Evolutionary conservation across 2,329 filamentous ascomycete genomes (phyloP).

Genomic region (Aspergillus aculeatinus): DNA sequence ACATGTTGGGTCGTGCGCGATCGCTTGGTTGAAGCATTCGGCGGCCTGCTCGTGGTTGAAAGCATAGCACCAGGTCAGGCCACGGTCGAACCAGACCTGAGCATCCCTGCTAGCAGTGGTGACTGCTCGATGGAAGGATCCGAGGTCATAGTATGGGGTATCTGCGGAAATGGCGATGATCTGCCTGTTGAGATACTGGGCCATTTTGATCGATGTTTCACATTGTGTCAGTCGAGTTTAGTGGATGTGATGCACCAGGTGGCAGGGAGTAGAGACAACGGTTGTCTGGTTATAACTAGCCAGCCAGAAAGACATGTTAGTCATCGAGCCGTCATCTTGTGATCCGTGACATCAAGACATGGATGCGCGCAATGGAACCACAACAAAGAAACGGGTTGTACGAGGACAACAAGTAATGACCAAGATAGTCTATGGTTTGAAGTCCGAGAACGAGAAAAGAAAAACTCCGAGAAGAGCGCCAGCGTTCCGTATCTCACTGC

Average conservation of each 20-base stretch:
- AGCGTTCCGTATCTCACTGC: not conserved
- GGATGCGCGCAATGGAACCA: not conserved
- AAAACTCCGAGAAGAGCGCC: not conserved
- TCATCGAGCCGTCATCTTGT: not conserved
- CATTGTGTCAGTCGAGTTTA: not conserved
- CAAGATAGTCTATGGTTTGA: not conserved
- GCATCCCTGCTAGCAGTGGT: constrained; percentile 27
- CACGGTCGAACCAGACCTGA: constrained; percentile 37
- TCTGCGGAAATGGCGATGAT: not conserved
- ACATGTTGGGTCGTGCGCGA: constrained; percentile 34
- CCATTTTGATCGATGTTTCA: not conserved
- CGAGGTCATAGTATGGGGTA: constrained; percentile 30
- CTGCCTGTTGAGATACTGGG: not conserved
- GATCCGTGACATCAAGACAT: not conserved
- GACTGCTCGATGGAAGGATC: constrained; percentile 35
- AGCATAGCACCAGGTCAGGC: constrained; percentile 36
- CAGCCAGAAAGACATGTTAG: not conserved
- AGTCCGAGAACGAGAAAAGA: not conserved
- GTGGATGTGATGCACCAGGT: not conserved
- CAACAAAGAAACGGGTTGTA: not conserved
- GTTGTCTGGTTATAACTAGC: not conserved
- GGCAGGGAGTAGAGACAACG: not conserved
- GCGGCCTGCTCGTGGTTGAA: constrained; percentile 45
- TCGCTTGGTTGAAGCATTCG: constrained; percentile 38
- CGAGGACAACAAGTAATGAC: not conserved